Conservation (phyloP, 75 land plant species). For the Pinus tabuliformis region DNA sequence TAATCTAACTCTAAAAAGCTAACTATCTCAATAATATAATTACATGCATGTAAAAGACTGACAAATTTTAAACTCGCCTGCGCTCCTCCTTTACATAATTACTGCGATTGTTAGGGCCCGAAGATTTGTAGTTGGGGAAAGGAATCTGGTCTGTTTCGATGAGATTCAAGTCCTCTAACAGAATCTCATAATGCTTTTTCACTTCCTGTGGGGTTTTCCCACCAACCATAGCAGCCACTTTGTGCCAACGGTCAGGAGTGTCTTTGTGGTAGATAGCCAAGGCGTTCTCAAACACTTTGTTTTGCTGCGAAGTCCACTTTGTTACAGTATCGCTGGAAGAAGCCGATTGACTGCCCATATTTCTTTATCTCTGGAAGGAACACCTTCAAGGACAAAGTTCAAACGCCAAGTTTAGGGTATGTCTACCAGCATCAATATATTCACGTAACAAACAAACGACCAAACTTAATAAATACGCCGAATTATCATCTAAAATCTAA, state of each 20-base stretch:
- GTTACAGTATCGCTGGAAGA: no score
- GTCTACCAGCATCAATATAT: no score
- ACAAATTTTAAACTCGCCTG: neutral
- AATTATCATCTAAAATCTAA: no score
- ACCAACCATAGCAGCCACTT: slow-evolving; percentile 44
- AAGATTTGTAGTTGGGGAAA: slow-evolving; percentile 35
- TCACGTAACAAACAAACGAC: no score
- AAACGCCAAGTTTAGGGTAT: no score
- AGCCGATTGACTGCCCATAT: no score
- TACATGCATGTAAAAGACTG: neutral
- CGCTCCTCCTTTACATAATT: neutral
- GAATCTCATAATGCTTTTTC: slow-evolving; percentile 50
- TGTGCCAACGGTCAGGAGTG: slow-evolving; percentile 53
- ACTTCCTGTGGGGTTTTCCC: slow-evolving; percentile 57
- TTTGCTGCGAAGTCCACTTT: slow-evolving; percentile 47
- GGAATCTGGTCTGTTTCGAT: slow-evolving; percentile 50
- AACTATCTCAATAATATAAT: neutral
- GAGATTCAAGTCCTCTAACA: slow-evolving; percentile 35
- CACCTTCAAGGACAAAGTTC: no score
- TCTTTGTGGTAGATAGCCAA: slow-evolving; percentile 43
- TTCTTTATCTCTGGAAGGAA: no score
- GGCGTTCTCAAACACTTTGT: slow-evolving; percentile 57
- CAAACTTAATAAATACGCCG: no score
- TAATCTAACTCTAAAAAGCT: no score
- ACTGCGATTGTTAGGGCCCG: neutral